Conservation (phyloP, 768 basidiomycete genomes). For the Podaxis rugospora region DNA sequence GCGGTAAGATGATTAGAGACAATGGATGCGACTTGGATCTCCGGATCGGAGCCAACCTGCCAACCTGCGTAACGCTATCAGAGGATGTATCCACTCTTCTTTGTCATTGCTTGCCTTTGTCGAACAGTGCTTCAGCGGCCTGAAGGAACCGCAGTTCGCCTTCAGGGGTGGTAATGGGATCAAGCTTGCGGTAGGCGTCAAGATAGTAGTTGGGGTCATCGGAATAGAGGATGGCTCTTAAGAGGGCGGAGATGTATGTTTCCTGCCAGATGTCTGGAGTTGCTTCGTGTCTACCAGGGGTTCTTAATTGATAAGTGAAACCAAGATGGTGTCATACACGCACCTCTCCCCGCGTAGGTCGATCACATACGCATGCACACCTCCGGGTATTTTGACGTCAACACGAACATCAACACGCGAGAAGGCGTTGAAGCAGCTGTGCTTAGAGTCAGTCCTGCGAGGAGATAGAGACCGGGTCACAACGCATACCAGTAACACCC, state of each 20-base stretch:
- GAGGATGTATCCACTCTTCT: neutral
- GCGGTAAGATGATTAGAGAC: conserved; percentile 96
- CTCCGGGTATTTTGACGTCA: conserved; percentile 98
- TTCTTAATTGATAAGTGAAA: neutral
- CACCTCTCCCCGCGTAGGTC: conserved; percentile 93
- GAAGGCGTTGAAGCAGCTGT: conserved; percentile 96
- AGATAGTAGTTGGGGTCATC: conserved; percentile 91
- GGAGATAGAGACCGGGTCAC: neutral
- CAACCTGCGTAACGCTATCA: conserved; percentile 54
- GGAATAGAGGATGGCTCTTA: conserved; percentile 91
- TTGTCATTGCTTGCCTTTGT: conserved; percentile 50
- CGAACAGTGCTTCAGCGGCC: conserved; percentile 83
- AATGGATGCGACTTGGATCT: conserved; percentile 95
- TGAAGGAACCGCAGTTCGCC: conserved; percentile 88
- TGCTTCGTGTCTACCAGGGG: conserved; percentile 72
- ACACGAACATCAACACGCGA: conserved; percentile 94
- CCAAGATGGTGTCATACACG: conserved; percentile 21
- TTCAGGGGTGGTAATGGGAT: conserved; percentile 87
- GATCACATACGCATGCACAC: conserved; percentile 90
- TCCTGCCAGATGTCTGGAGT: conserved; percentile 95
- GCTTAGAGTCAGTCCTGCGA: neutral
- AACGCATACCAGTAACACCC: conserved; percentile 84
- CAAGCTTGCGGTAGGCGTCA: conserved; percentile 92
- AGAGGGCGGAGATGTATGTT: conserved; percentile 89
- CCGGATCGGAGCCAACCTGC: conserved; percentile 98